phyloP scores from a whole-genome alignment of 23 red algal genomes.

The Gracilariopsis chorda region DNA sequence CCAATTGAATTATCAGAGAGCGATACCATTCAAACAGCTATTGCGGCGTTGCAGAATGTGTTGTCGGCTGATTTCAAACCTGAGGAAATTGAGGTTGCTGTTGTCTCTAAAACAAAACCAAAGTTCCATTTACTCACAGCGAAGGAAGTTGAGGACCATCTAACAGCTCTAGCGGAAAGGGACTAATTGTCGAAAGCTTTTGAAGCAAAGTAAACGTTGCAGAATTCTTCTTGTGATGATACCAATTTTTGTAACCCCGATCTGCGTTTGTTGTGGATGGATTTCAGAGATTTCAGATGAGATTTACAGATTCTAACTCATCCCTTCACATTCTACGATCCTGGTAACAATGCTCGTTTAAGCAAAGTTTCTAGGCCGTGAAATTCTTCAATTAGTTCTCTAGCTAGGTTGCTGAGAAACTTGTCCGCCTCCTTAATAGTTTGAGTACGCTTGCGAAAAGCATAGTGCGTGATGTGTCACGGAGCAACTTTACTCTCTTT shows the following conservation, averaged over 20 bases:
- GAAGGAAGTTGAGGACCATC: slow-evolving; percentile 80
- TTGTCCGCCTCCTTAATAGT: background rate
- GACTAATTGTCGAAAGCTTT: slow-evolving; percentile 40
- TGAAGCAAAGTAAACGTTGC: background rate
- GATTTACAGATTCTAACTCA: too few species aligned
- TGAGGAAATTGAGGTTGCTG: slow-evolving; percentile 81
- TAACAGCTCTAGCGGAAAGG: slow-evolving; percentile 73
- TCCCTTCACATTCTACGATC: too few species aligned
- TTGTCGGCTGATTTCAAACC: slow-evolving; percentile 83
- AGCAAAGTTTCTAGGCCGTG: too few species aligned
- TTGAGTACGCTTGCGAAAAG: background rate
- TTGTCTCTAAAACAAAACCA: slow-evolving; percentile 70
- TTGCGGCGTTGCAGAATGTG: slow-evolving; percentile 86
- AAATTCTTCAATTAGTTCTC: too few species aligned
- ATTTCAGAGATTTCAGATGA: too few species aligned
- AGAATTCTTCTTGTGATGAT: too few species aligned
- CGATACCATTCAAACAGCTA: slow-evolving; percentile 81
- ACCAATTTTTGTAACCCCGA: too few species aligned
- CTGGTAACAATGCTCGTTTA: too few species aligned
- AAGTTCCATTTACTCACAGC: slow-evolving; percentile 76
- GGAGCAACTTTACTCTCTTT: background rate
- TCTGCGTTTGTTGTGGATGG: too few species aligned
- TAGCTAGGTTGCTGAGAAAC: too few species aligned
- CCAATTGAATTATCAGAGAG: slow-evolving; percentile 66
- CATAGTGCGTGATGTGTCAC: background rate